A percentile compares a stretch with the other conserved stretches of the same genome.
Conservation (phyloP, 2,329 filamentous ascomycete genomes). For the Blastomyces silverae region DNA sequence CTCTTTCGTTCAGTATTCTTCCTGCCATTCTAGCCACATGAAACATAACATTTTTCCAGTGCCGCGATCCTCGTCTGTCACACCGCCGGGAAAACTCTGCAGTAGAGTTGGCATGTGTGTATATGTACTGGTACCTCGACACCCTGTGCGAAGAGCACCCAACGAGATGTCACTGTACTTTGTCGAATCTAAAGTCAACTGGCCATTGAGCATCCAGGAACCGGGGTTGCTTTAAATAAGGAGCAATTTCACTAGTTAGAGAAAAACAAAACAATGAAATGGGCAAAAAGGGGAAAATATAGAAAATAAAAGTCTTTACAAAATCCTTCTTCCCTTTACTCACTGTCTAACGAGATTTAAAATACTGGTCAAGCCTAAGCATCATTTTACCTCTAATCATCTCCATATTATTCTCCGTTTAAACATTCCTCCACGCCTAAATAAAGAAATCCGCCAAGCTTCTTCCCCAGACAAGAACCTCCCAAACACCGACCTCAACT, state of each 20-base stretch:
- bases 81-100: too few relatives aligned
- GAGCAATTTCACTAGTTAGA: conserved; percentile 6
- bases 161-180: background rate
- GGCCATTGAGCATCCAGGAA: conserved; percentile 5
- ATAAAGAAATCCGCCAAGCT: background rate
- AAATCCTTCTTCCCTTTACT: background rate
- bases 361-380: background rate
- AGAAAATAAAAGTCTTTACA: background rate
- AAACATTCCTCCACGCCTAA: background rate
- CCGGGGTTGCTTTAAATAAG: background rate
- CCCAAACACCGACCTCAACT: background rate
- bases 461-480: background rate
- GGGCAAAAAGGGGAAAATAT: background rate
- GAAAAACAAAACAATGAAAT: background rate
- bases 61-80: too few relatives aligned
- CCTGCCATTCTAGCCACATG: background rate
- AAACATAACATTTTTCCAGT: background rate
- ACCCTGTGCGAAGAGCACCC: background rate
- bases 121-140: background rate
- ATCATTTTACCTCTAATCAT: background rate
- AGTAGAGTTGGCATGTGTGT: too few relatives aligned
- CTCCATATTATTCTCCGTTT: background rate
- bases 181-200: background rate
- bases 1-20: background rate
- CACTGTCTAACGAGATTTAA: too few relatives aligned